Base-by-base conservation (phyloP, 306 rosid species). In the Begonia peltatifolia region DNA sequence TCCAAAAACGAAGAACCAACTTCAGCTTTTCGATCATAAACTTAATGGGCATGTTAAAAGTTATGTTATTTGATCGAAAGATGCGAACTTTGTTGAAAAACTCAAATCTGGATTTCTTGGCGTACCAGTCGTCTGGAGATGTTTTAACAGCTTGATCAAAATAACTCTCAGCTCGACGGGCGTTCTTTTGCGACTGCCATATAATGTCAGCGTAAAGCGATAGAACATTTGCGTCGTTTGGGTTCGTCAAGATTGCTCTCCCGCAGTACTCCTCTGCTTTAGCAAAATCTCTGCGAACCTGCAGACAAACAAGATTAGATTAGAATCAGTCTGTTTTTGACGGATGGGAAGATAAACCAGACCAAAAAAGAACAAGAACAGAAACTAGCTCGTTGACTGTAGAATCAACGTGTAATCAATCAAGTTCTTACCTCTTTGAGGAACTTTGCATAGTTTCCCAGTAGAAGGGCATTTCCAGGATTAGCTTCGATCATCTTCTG, bases 371-470 rank as follows among this genome's bases (percentile, higher is more conserved):
- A 17, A 17, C 18, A 17, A 17, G 18, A 17, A 17, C 47, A 13
- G 47, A 10, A 13, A 43, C 47, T 43, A 10, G 47, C 47, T 13
- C n/a, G 47, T 43, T 43, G 47, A 43, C n/a, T 43, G 4, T 25
- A 10, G 9, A 4, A 10, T 44, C 14, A 3, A 9, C 46, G 1
- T 42, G 46, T 9, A 42, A 42, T n/a, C 35, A 42, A 50, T 41
- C 42, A 4, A 42, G 10, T 14, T 42, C 14, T 63, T 61, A 84
- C 95, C 87, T 89, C 87, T 68, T 77, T 82, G 69, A 82, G 73
- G 71, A 84, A 89, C 77, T 72, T 89, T 4, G 89, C 97, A 59
- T 84, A 88, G 69, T 82, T 88, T 61, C 83, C 82, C 5, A 88
- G 95, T 58, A 88, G 54, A 63, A 88, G 93, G 14, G 81, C 66